A percentile compares a stretch with the other conserved stretches of the same genome.
These are phyloP conservation scores for Pseudogymnoascus sp. DNA, from an alignment of 2,329 filamentous ascomycete species.

Conservation along the genomic window DNA sequence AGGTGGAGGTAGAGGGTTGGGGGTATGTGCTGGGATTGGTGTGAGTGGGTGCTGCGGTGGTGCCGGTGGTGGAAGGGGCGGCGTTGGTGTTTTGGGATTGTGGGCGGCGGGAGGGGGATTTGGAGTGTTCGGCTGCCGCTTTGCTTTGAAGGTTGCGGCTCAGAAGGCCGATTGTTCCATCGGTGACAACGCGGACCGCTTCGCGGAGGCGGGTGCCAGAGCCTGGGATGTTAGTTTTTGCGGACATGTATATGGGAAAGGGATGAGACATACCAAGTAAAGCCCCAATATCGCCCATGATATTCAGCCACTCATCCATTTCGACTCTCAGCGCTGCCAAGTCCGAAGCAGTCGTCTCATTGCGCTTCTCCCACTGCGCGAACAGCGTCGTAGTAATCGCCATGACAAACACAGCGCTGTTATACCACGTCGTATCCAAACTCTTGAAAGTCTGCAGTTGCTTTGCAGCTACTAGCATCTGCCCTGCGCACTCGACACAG, in stretches of 20 bases:
- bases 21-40: conserved; percentile 5
- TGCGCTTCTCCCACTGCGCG: conserved; percentile 59
- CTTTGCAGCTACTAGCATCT: conserved; percentile 54
- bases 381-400: conserved; percentile 69
- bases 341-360: conserved; percentile 50
- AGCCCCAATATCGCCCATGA: conserved; percentile 59
- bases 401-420: conserved; percentile 62
- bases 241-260: background rate
- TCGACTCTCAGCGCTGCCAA: conserved; percentile 55
- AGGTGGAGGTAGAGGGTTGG: conserved; percentile 11
- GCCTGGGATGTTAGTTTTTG: conserved; percentile 27
- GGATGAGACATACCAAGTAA: conserved; percentile 51
- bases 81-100: conserved; percentile 7
- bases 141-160: conserved; percentile 35
- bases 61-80: background rate
- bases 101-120: background rate
- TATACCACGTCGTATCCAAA: conserved; percentile 73
- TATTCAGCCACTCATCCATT: conserved; percentile 62
- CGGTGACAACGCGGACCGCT: conserved; percentile 42
- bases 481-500: conserved; percentile 58
- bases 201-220: conserved; percentile 41
- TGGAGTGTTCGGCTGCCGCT: background rate
- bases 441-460: conserved; percentile 57
- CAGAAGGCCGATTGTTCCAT: conserved; percentile 40
- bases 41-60: background rate